Conservation (phyloP, 2,329 filamentous ascomycete genomes). For the Aquanectria penicillioides region DNA sequence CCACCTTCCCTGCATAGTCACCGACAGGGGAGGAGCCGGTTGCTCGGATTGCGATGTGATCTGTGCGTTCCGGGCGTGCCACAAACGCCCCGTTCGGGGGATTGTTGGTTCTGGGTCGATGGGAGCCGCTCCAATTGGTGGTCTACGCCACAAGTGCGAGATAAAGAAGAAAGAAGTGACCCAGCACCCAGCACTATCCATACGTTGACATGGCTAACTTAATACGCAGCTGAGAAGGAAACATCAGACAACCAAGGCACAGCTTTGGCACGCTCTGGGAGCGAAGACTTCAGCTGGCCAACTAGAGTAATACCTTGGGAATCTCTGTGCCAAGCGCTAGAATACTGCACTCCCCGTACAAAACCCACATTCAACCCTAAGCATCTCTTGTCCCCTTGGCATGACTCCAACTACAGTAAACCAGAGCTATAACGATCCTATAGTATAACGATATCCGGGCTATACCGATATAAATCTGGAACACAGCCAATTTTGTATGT, state of each 20-base stretch:
- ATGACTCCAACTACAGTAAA: no score
- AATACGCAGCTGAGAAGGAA: no score
- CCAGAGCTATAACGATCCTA: no score
- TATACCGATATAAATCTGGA: no score
- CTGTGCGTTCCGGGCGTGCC: not conserved
- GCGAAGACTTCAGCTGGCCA: not conserved
- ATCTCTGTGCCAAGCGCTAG: not conserved
- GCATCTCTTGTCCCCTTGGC: not conserved
- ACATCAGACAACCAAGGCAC: not conserved
- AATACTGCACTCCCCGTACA: not conserved
- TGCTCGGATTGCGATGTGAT: not conserved
- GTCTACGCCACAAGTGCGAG: not conserved
- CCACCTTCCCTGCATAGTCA: slow-evolving; percentile 20
- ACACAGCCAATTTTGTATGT: no score
- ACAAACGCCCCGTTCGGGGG: slow-evolving; percentile 16
- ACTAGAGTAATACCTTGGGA: not conserved
- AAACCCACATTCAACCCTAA: not conserved
- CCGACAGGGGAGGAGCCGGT: slow-evolving; percentile 4
- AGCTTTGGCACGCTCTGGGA: not conserved
- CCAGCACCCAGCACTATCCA: not conserved
- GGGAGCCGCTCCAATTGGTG: not conserved
- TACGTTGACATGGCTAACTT: no score
- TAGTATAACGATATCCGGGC: no score
- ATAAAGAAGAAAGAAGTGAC: not conserved
- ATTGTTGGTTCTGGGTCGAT: not conserved